Base-by-base conservation (phyloP, 2,329 filamentous ascomycete species). In the Pseudogymnoascus sp. region DNA sequence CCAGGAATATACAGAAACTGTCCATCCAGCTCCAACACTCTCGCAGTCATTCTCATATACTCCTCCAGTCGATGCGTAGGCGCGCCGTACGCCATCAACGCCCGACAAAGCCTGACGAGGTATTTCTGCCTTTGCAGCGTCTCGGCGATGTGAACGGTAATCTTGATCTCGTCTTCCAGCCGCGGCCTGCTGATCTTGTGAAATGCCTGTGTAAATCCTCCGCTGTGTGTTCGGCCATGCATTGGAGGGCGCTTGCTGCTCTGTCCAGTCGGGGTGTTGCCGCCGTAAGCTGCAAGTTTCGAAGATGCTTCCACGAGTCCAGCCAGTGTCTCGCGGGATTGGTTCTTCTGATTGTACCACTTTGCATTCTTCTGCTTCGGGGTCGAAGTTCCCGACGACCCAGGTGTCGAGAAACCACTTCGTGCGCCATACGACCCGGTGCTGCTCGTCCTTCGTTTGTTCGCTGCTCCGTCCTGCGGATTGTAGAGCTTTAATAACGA, bases 51-150 rank as follows among this genome's bases (percentile, higher is more conserved):
- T 66, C 83, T 87, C 84, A 97, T 88, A 74, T 96, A 96, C 72
- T 96, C 89, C 75, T 97, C 93, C 19, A 97, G 79, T 10, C 93
- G 87, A 77, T 97, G 93, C 0, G 92, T 96, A 0, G 93, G 93
- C 0, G 93, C 93, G 11, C 93, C 93, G 67, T 91, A 96, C 71
- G 86, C 82, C 92, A 97, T 97, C 64, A 97, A 78, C 1, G 90
- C 90, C 42, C 87, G 85, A 73, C 93, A 96, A 40, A 97, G 83
- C 73, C 90, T 91, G 62, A 93, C 82, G 11, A 97, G 81, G 72
- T 96, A 97, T 62, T 85, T 84, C 69, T 96, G 92, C 2, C 92
- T 84, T 37, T 87, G 86, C 19, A 96, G 82, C 15, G 89, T 93
- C 65, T 84, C 80, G 4, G 84, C 84, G 65, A 88, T 87, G 68